A percentile compares a stretch with the other conserved stretches of the same genome.
Conservation (phyloP, 495 filamentous ascomycete genomes). For the Tuber brumale region DNA sequence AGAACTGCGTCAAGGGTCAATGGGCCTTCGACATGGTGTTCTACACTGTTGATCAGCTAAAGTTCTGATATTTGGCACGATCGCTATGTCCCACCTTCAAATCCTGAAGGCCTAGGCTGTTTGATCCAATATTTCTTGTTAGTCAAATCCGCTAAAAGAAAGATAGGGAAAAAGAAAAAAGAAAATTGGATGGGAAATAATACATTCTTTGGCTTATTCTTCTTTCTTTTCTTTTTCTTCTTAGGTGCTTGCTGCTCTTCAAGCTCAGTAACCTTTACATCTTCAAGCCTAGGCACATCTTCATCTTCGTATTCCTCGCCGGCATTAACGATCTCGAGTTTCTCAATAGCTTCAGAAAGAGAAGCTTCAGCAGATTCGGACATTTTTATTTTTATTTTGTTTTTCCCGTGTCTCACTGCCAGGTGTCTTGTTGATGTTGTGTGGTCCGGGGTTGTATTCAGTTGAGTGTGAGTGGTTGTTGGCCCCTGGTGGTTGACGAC, state of each 20-base stretch:
- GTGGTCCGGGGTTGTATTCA: slow-evolving; percentile 6
- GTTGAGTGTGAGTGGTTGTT: slow-evolving; percentile 4
- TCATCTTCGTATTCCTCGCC: not conserved
- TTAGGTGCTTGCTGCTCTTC: slow-evolving; percentile 19
- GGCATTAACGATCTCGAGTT: not conserved
- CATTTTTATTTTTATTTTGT: not conserved
- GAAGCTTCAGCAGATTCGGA: not conserved
- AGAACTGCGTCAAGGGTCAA: slow-evolving; percentile 60
- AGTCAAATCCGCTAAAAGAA: not conserved
- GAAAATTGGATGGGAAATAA: not conserved
- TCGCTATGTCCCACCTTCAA: slow-evolving; percentile 45
- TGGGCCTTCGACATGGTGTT: slow-evolving; percentile 70
- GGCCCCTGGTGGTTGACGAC: not conserved
- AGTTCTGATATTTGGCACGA: not conserved
- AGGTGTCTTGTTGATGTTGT: not conserved
- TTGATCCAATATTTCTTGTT: slow-evolving; percentile 3
- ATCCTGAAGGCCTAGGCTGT: slow-evolving; percentile 56
- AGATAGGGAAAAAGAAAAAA: not conserved
- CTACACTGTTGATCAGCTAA: slow-evolving; percentile 40
- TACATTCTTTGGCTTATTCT: slow-evolving; percentile 12
- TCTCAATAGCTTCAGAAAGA: not conserved
- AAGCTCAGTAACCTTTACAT: slow-evolving; percentile 1
- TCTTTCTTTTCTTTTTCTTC: slow-evolving; percentile 36
- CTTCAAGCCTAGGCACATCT: not conserved
- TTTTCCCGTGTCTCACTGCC: not conserved